A percentile compares a stretch with the other conserved stretches of the same genome.
phyloP scores from a whole-genome alignment of 2,329 filamentous ascomycete genomes.

The Thielaviopsis cerberus region DNA sequence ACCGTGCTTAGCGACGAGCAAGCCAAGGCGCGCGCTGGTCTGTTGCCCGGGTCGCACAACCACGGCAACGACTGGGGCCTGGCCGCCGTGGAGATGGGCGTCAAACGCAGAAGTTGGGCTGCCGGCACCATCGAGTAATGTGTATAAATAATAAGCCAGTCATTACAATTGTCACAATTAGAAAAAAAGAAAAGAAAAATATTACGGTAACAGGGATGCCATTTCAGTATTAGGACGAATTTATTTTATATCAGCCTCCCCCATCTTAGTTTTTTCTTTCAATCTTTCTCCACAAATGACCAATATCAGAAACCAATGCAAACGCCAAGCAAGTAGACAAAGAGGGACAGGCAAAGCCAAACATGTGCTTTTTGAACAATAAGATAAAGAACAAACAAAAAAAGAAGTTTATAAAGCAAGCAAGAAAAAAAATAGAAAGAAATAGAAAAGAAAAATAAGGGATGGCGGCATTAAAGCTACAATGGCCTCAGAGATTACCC shows the following conservation, averaged over 20 bases:
- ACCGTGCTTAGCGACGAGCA: slow-evolving; percentile 81
- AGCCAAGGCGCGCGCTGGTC: slow-evolving; percentile 64
- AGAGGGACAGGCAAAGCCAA: not conserved
- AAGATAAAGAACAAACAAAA: slow-evolving; percentile 9
- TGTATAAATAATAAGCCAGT: not conserved
- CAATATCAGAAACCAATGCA: not conserved
- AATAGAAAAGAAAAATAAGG: not conserved
- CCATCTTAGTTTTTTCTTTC: not conserved
- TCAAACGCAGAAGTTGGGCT: slow-evolving; percentile 71
- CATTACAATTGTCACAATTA: too few relatives aligned
- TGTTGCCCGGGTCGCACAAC: slow-evolving; percentile 80
- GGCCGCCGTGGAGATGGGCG: slow-evolving; percentile 82
- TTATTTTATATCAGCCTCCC: not conserved
- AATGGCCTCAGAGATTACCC: not conserved
- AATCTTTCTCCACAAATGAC: not conserved
- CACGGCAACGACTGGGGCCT: slow-evolving; percentile 93
- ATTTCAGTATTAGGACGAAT: not conserved
- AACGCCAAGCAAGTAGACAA: not conserved
- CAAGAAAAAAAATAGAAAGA: slow-evolving; percentile 6
- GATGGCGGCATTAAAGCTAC: not conserved
- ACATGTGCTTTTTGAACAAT: not conserved
- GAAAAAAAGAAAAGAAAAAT: not conserved
- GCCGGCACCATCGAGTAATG: slow-evolving; percentile 39
- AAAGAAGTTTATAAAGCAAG: slow-evolving; percentile 7
- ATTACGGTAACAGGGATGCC: not conserved